Conservation (phyloP, 2,329 filamentous ascomycete genomes). For the Pestalotiopsis fici region DNA sequence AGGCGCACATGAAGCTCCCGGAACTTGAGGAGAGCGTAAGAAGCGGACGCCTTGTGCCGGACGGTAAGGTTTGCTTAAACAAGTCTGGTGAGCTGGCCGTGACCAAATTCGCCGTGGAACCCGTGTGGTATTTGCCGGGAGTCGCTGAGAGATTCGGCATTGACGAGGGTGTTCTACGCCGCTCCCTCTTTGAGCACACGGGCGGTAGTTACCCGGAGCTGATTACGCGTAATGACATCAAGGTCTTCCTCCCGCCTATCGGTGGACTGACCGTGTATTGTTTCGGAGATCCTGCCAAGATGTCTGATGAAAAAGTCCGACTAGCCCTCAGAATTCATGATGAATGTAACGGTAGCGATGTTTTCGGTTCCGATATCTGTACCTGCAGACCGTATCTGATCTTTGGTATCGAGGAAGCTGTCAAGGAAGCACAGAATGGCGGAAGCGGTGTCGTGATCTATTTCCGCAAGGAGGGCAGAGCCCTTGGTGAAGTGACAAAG, state of each 20-base stretch:
- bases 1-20: slow-evolving; percentile 94
- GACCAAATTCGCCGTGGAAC: slow-evolving; percentile 96
- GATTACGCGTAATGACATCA: slow-evolving; percentile 92
- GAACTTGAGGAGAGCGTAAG: slow-evolving; percentile 89
- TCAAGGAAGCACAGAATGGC: slow-evolving; percentile 93
- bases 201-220: slow-evolving; percentile 95
- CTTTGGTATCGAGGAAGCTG: slow-evolving; percentile 95
- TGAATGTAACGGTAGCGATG: slow-evolving; percentile 93
- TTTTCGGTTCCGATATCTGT: slow-evolving; percentile 97
- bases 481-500: slow-evolving; percentile 93
- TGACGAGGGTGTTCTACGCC: slow-evolving; percentile 83
- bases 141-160: slow-evolving; percentile 94
- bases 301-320: slow-evolving; percentile 80
- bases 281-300: slow-evolving; percentile 92
- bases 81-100: slow-evolving; percentile 84
- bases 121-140: slow-evolving; percentile 84
- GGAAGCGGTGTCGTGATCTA: slow-evolving; percentile 96
- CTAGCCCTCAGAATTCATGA: slow-evolving; percentile 82
- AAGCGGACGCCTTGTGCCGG: slow-evolving; percentile 72
- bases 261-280: slow-evolving; percentile 95
- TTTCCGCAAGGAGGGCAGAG: slow-evolving; percentile 95
- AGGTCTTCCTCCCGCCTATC: slow-evolving; percentile 93
- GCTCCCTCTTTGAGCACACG: slow-evolving; percentile 91
- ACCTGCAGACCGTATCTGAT: slow-evolving; percentile 95
- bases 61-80: slow-evolving; percentile 91